A percentile compares a stretch with the other conserved stretches of the same genome.
These are phyloP conservation scores for Tylopilus felleus DNA, from an alignment of 768 basidiomycete species.

Conservation along the genomic window DNA sequence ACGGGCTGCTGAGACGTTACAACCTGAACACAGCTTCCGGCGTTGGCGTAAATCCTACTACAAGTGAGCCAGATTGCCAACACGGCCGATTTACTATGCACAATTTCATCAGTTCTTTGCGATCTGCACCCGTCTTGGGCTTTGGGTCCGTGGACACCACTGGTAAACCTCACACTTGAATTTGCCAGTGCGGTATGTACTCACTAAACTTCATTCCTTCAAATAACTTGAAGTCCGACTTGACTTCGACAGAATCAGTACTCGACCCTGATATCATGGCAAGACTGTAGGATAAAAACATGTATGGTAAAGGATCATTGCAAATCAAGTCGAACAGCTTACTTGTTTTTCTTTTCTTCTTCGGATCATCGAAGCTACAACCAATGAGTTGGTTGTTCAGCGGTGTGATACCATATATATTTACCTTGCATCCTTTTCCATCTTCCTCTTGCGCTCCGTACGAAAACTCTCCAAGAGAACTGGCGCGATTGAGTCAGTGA, in stretches of 20 bases:
- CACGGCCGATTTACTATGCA: conserved; percentile 28
- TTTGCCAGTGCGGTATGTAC: conserved; percentile 22
- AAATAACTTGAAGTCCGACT: conserved; percentile 70
- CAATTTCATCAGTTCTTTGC: conserved; percentile 66
- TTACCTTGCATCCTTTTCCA: conserved; percentile 58
- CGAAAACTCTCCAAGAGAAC: conserved; percentile 59
- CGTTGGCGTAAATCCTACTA: conserved; percentile 64
- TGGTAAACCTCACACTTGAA: conserved; percentile 25
- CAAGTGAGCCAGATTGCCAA: not conserved
- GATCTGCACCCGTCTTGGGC: conserved; percentile 65
- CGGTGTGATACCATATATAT: not conserved
- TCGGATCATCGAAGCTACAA: conserved; percentile 33
- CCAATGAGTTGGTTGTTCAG: not conserved
- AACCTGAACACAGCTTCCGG: conserved; percentile 63
- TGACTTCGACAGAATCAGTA: conserved; percentile 53
- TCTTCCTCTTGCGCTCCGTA: conserved; percentile 69
- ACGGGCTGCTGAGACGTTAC: conserved; percentile 50
- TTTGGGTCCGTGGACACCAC: conserved; percentile 77
- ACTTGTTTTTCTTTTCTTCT: conserved; percentile 30
- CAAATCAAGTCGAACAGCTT: too few relatives aligned
- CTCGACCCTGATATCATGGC: conserved; percentile 67
- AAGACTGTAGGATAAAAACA: conserved; percentile 50
- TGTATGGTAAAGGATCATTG: not conserved
- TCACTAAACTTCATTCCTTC: conserved; percentile 75
- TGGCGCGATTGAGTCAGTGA: conserved; percentile 22